phyloP scores from a whole-genome alignment of 2,329 filamentous ascomycete genomes.

The Hymenoscyphus infarciens region DNA sequence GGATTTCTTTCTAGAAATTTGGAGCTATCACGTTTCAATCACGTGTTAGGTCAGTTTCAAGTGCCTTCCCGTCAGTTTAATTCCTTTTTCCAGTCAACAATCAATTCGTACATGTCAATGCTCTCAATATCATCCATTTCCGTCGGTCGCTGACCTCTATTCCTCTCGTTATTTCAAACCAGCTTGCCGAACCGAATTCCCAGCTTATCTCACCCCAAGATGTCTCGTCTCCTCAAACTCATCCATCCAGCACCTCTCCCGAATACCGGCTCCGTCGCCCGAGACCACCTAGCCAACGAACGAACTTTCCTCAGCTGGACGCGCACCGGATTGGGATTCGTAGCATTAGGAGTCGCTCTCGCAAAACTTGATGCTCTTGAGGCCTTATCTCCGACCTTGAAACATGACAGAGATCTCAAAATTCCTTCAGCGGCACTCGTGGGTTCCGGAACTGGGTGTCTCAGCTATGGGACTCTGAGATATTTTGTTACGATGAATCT shows the following conservation, averaged over 20 bases:
- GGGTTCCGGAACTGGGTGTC: conserved; percentile 43
- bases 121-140: not conserved
- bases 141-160: not conserved
- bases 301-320: conserved; percentile 52
- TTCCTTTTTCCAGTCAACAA: not conserved
- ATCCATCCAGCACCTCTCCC: conserved; percentile 20
- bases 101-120: not conserved
- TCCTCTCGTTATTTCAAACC: not conserved
- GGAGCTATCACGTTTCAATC: not conserved
- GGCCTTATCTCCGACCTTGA: conserved; percentile 23
- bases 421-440: conserved; percentile 42
- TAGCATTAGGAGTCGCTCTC: conserved; percentile 49
- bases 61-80: too few relatives aligned
- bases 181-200: not conserved
- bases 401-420: conserved; percentile 35
- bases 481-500: conserved; percentile 45
- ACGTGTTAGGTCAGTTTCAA: not conserved
- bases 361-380: conserved; percentile 47
- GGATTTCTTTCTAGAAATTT: too few relatives aligned
- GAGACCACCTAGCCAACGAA: conserved; percentile 49
- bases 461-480: conserved; percentile 45
- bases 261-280: conserved; percentile 48
- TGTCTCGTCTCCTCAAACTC: conserved; percentile 22
- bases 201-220: conserved; percentile 4
- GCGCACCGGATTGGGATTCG: conserved; percentile 48